Evolutionary conservation across 208 protist genomes (phyloP), one percentile per base, ranked within the genome.

Genomic region (Crithidia sp.): DNA sequence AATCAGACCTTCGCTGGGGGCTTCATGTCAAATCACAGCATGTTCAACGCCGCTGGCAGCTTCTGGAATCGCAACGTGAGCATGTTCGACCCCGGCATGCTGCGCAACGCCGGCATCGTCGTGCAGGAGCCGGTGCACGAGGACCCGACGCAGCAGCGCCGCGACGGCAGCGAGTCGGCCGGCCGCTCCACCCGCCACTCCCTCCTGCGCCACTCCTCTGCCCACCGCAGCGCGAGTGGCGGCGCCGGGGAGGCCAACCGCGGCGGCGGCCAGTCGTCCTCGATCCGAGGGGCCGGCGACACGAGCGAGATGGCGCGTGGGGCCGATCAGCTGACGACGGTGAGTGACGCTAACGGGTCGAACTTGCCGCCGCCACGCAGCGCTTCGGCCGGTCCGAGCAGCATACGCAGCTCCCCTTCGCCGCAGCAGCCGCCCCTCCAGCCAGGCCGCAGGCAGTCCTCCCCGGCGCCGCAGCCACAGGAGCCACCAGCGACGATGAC

Each of bases 121-220:
- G 60, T 79, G 59, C 67, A 68, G 58, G 67, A 68, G 66, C 74
- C 74, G 50, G 74, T 79, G 49, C 54, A 79, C 43, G 74, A 70
- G 60, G 74, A 69, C 60, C 66, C 65, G 19, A 10, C 8, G 7
- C 49, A 37, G 60, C 50, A 17, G 17, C 61, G 37, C 10, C 36
- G 53, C 36, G 62, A 67, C 14, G 62, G 14, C 50, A 57, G 37
- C 49, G 62, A 67, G 49, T 66, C 64, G 7, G 72, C 8, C 39
- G 43, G 13, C 14, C 41, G 49, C 2, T 76, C 71, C 45, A 45
- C 55, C 40, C 63, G 52, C 17, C 63, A 17, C 41, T 70, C 71
- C 47, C 57, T 49, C 17, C 16, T 53, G 64, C 56, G 17, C 56
- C 57, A 50, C 9, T 77, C 71, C 4, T 49, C 52, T 57, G 39